Conservation (phyloP, 306 rosid species). For the Cucurbita moschata region DNA sequence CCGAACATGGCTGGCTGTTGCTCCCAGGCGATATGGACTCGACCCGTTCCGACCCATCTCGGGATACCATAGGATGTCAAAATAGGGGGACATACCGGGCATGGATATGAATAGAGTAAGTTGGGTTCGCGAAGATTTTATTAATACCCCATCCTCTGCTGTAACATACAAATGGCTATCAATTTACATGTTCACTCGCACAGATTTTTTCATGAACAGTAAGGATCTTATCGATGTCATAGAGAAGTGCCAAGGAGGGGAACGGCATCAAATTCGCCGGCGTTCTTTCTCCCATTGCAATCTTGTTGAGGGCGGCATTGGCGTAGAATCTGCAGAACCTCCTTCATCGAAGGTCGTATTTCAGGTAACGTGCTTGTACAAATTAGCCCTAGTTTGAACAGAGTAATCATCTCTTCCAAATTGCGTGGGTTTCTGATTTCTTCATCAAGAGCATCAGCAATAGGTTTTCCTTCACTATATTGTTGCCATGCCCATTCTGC, state of each 20-base stretch:
- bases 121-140: no score
- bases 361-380: slow-evolving; percentile 57
- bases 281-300: slow-evolving; percentile 13
- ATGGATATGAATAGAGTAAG: no score
- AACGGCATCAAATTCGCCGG: slow-evolving; percentile 34
- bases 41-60: no score
- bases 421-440: slow-evolving; percentile 34
- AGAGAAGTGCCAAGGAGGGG: slow-evolving; percentile 39
- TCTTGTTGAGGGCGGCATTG: slow-evolving; percentile 18
- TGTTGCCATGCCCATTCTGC: slow-evolving; percentile 72
- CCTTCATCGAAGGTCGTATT: slow-evolving; percentile 53
- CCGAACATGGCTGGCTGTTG: no score
- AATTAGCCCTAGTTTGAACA: slow-evolving; percentile 61
- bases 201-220: no score
- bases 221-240: slow-evolving; percentile 21
- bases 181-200: no score
- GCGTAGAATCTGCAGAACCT: slow-evolving; percentile 51
- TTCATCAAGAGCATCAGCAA: slow-evolving; percentile 37
- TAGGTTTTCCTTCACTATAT: slow-evolving; percentile 31
- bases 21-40: no score
- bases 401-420: slow-evolving; percentile 36
- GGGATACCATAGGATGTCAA: no score
- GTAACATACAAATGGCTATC: no score
- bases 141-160: no score
- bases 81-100: no score